Percentiles rank a stretch among this genome's conserved stretches.
These are phyloP conservation scores for Vitellaria paradoxa DNA, from an alignment of 179 eudicot genomes.

Conservation along the genomic window DNA sequence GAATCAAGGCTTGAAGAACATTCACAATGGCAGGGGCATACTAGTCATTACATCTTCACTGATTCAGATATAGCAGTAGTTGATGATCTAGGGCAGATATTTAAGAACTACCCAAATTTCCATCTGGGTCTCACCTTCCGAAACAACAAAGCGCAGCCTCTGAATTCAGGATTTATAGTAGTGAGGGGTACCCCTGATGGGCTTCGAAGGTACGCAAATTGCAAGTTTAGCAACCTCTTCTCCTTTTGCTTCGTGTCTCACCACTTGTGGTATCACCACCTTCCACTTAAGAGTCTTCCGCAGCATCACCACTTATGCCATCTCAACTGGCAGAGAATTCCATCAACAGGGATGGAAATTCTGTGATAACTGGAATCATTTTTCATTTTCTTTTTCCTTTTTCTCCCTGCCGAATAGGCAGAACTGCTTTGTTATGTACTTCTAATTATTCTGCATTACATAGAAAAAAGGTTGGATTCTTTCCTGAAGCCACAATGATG, in stretches of 20 bases:
- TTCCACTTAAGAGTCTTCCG: neutral
- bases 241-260: neutral
- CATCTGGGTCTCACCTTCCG: slow-evolving; percentile 90
- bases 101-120: slow-evolving; percentile 48
- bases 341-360: neutral
- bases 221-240: neutral
- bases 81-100: slow-evolving; percentile 68
- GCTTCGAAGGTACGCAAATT: slow-evolving; percentile 51
- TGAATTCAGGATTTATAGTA: slow-evolving; percentile 93
- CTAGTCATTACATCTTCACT: slow-evolving; percentile 69
- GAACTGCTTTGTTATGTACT: neutral
- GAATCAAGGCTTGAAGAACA: slow-evolving; percentile 57
- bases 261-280: neutral
- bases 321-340: neutral
- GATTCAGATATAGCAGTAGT: slow-evolving; percentile 91
- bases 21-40: slow-evolving; percentile 31
- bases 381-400: neutral
- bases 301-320: neutral
- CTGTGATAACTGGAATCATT: slow-evolving; percentile 5
- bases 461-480: neutral
- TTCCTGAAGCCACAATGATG: neutral
- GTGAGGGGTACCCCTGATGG: slow-evolving; percentile 84
- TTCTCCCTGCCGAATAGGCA: neutral
- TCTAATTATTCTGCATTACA: neutral
- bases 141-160: slow-evolving; percentile 91